Percentiles rank a stretch among this genome's conserved stretches.
Evolutionary conservation across 441 rosid genomes (phyloP).

Genomic region (Syzygium syzygioides): DNA sequence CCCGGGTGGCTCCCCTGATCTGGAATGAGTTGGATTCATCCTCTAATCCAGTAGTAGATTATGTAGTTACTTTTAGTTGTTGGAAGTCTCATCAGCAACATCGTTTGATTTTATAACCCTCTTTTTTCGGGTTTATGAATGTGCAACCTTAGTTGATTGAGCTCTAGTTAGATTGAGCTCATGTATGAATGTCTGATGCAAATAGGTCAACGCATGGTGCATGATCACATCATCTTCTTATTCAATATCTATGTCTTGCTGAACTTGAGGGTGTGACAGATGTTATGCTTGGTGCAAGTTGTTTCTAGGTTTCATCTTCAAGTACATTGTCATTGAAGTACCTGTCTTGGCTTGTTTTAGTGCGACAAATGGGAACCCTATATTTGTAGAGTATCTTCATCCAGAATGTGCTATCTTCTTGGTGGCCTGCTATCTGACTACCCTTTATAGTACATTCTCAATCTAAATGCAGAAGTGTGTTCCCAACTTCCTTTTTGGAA

Average conservation of each 20-base stretch:
- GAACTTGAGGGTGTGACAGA: not conserved
- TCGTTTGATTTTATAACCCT: not conserved
- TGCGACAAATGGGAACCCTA: not conserved
- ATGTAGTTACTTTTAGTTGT: not conserved
- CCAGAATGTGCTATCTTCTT: not conserved
- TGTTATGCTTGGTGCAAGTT: not conserved
- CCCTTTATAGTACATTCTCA: not conserved
- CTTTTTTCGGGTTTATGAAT: not conserved
- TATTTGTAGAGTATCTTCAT: not conserved
- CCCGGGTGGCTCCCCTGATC: conserved; percentile 86
- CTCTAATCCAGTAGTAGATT: not conserved
- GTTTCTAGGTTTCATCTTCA: not conserved
- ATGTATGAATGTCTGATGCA: not conserved
- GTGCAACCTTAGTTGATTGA: not conserved
- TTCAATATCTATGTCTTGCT: not conserved
- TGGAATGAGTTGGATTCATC: conserved; percentile 33
- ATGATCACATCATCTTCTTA: not conserved
- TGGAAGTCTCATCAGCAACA: not conserved
- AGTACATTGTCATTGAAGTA: not conserved
- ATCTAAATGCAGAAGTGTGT: not conserved
- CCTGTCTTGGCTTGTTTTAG: not conserved
- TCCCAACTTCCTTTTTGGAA: not conserved
- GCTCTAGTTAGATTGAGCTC: not conserved
- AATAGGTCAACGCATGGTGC: not conserved
- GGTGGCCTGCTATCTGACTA: not conserved